Evolutionary conservation across 2,329 filamentous ascomycete genomes (phyloP).

Genomic region (Capronia epimyces): DNA sequence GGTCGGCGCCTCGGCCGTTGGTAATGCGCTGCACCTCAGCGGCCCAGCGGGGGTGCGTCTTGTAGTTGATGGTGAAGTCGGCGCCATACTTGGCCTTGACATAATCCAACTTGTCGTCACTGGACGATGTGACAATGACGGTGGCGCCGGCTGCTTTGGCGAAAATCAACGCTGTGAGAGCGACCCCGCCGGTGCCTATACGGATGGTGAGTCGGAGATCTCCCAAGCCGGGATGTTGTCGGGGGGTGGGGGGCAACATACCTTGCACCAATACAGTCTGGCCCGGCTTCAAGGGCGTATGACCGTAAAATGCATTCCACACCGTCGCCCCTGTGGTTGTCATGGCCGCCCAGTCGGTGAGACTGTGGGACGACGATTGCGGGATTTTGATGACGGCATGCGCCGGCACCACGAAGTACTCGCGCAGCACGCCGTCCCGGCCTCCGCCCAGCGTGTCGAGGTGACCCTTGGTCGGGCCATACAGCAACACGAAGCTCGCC

Average conservation of each 20-base stretch:
- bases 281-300: constrained; percentile 38
- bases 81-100: constrained; percentile 39
- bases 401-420: constrained; percentile 42
- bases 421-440: constrained; percentile 39
- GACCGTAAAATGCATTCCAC: constrained; percentile 47
- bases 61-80: constrained; percentile 48
- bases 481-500: constrained; percentile 38
- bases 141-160: constrained; percentile 44
- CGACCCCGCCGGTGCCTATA: constrained; percentile 46
- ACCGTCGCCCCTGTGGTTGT: constrained; percentile 45
- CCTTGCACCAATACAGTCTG: constrained; percentile 37
- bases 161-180: constrained; percentile 42
- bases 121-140: constrained; percentile 49
- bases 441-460: constrained; percentile 30
- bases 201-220: not conserved
- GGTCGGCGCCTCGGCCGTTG: constrained; percentile 41
- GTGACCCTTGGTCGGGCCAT: constrained; percentile 32
- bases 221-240: not conserved
- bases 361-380: constrained; percentile 33
- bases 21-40: constrained; percentile 44
- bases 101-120: constrained; percentile 43
- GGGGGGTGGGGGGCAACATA: constrained; percentile 10
- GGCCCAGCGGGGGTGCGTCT: constrained; percentile 43
- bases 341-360: constrained; percentile 37
- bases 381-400: constrained; percentile 40